Conservation (phyloP, 208 protist species). For the Trypanosoma brucei region DNA sequence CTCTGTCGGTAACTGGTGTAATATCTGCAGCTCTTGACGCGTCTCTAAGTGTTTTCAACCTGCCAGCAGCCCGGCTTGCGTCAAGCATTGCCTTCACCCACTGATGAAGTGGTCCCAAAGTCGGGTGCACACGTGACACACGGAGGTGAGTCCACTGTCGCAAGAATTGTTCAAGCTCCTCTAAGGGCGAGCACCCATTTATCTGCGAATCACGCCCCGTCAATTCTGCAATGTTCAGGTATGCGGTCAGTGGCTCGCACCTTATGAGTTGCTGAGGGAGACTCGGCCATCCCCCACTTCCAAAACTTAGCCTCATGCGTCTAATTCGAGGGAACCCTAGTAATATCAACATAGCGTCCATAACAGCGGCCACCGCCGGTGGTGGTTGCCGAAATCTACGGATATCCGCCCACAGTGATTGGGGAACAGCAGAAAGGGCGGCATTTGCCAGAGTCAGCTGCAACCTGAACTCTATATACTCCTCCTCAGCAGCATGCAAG, state of each 20-base stretch:
- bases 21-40: not conserved
- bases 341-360: conserved; percentile 10
- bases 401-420: conserved; percentile 18
- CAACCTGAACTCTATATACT: not conserved
- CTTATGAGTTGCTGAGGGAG: conserved; percentile 1
- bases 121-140: conserved; percentile 6
- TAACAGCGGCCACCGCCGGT: conserved; percentile 3
- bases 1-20: conserved; percentile 1
- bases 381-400: conserved; percentile 9
- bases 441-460: conserved; percentile 18
- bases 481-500: not conserved
- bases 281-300: not conserved
- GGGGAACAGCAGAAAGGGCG: conserved; percentile 25
- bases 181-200: not conserved
- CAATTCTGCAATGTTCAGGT: not conserved
- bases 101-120: conserved; percentile 22
- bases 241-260: not conserved
- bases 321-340: conserved; percentile 3
- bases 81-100: conserved; percentile 28
- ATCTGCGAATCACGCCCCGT: not conserved
- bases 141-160: conserved; percentile 4
- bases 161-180: not conserved
- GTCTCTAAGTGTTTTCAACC: conserved; percentile 1
- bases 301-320: too few species aligned
- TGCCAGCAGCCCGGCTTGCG: conserved; percentile 10